Evolutionary conservation across 345 rosid species (phyloP), one percentile per base, ranked within the genome.

Genomic region (Linum tenue): DNA sequence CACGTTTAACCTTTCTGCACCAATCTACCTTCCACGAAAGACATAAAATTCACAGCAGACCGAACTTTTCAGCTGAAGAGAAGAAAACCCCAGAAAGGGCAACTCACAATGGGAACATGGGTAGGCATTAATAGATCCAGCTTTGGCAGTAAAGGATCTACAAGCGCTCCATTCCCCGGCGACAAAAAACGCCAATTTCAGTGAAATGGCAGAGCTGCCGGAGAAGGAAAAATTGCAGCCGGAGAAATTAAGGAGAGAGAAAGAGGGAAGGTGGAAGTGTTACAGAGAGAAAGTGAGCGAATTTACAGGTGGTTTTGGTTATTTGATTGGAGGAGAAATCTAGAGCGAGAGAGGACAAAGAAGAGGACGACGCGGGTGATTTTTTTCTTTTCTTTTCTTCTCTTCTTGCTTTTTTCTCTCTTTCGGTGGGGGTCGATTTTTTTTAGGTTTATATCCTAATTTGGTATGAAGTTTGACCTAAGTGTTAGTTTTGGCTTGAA

Each of bases 41-140:
- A 0, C 51, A 44, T 14, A 8, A 44, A 44, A 44, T 44, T 44
- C 51, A 44, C 51, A 44, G 51, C 51, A 44, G 51, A 44, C 7
- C 2, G 10, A 7, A 8, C 7, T 7, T 7, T 14, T 7, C 51
- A 44, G 51, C 12, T 7, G 51, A 12, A 43, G 39, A 60, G 60
- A 48, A n/a, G 55, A 31, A 64, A 68, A 62, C 12, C 42, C 5
- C 16, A 44, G 40, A 64, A 59, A 22, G 9, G 22, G 7, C 37
- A 69, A 68, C 83, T 79, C 70, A 71, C 79, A 56, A 66, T 37
- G 6, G 72, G 61, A 67, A 71, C 68, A 67, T 36, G 70, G 37
- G 65, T 67, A 68, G 72, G 67, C 37, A 8, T 69, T 39, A 69
- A 37, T 51, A 73, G 80, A 79, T 79, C 80, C 63, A 73, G 80